These are phyloP conservation scores for Paramecium sexaurelia DNA, from an alignment of 73 alveolate genomes.

Conservation along the genomic window DNA sequence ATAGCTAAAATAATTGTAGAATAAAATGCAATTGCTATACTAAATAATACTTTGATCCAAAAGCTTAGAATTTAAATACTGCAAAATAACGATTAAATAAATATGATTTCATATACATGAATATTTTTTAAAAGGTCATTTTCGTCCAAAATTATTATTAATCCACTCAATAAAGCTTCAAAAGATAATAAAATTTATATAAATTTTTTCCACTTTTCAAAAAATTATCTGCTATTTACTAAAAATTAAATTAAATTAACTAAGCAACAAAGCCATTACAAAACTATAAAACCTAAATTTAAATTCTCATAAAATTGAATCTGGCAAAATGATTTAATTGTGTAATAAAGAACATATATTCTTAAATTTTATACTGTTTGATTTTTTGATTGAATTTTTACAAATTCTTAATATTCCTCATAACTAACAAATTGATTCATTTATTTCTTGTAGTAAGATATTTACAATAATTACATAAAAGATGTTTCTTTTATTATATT, in stretches of 20 bases:
- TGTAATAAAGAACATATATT: background rate
- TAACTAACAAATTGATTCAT: constrained; percentile 25
- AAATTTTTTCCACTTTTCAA: background rate
- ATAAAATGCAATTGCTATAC: background rate
- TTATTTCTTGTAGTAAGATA: background rate
- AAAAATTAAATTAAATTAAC: background rate
- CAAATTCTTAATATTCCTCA: constrained; percentile 3
- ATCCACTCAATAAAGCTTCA: constrained; percentile 21
- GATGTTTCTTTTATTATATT: background rate
- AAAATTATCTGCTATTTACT: background rate
- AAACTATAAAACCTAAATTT: background rate
- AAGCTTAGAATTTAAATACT: background rate
- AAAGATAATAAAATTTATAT: background rate
- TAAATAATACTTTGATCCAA: constrained; percentile 28
- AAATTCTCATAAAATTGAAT: background rate
- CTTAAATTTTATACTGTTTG: background rate
- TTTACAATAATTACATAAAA: background rate
- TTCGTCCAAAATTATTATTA: background rate
- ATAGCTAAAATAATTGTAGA: background rate
- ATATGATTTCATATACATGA: constrained; percentile 1
- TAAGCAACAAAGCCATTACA: constrained; percentile 2
- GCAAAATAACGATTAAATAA: background rate
- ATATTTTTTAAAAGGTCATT: background rate
- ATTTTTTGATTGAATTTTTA: constrained; percentile 11
- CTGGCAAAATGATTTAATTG: background rate